Percentiles rank a stretch among this genome's conserved stretches.
Evolutionary conservation across 768 basidiomycete species (phyloP).

Genomic region (Lentinula lateritia): DNA sequence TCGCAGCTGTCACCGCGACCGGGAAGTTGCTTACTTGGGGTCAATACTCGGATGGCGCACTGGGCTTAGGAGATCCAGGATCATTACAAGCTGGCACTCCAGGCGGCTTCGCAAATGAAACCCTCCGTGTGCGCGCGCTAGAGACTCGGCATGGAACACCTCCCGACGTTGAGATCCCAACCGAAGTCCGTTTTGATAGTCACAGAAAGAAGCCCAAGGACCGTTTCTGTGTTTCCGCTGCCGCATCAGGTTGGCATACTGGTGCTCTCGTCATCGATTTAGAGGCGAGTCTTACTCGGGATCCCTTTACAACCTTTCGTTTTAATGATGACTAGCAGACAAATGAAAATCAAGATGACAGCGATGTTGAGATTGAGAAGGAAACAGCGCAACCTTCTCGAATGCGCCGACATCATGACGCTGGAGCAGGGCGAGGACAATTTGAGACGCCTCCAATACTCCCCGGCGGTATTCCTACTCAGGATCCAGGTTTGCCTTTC

Average conservation of each 20-base stretch:
- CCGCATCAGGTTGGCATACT: constrained; percentile 89
- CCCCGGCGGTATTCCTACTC: constrained; percentile 5
- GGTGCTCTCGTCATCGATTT: constrained; percentile 86
- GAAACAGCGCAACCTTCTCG: constrained; percentile 11
- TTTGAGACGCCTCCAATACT: constrained; percentile 25
- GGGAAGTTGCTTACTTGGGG: constrained; percentile 86
- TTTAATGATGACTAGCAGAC: constrained; percentile 16
- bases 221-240: constrained; percentile 73
- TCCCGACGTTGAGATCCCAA: constrained; percentile 51
- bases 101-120: constrained; percentile 48
- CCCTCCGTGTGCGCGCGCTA: constrained; percentile 21
- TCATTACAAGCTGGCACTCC: constrained; percentile 46
- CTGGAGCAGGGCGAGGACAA: constrained; percentile 20
- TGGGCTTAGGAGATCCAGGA: constrained; percentile 79
- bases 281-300: constrained; percentile 42
- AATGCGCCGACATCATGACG: not conserved
- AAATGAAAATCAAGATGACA: constrained; percentile 29
- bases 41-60: constrained; percentile 65
- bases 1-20: constrained; percentile 70
- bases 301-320: not conserved
- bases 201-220: constrained; percentile 42
- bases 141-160: constrained; percentile 25
- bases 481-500: not conserved
- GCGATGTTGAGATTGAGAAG: constrained; percentile 29
- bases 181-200: constrained; percentile 69